A percentile compares a stretch with the other conserved stretches of the same genome.
These are phyloP conservation scores for Auricularia auricula-judae DNA, from an alignment of 768 basidiomycete species.

Conservation along the genomic window DNA sequence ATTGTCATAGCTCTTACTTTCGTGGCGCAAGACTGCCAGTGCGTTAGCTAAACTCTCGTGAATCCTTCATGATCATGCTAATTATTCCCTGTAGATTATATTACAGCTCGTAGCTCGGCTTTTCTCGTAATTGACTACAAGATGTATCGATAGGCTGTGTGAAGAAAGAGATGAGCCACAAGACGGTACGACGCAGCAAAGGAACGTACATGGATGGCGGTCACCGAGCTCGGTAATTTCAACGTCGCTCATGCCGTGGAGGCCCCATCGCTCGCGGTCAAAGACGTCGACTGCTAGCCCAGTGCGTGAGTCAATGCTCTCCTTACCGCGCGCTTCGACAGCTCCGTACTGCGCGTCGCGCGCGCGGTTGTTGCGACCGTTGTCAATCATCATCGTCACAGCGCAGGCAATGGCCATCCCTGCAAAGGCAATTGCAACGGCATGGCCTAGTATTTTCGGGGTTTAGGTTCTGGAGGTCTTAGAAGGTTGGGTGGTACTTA, in stretches of 20 bases:
- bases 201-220: not conserved
- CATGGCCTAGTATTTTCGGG: slow-evolving; percentile 7
- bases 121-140: not conserved
- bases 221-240: not conserved
- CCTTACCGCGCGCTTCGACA: not conserved
- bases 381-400: not conserved
- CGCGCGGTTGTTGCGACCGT: not conserved
- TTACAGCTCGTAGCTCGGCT: too few relatives aligned
- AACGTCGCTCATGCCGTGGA: not conserved
- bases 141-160: not conserved
- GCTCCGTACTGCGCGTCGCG: not conserved
- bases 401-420: not conserved
- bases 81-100: too few relatives aligned
- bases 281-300: not conserved
- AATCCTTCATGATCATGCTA: too few relatives aligned
- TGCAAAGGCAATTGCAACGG: slow-evolving; percentile 15
- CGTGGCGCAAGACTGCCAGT: too few relatives aligned
- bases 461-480: not conserved
- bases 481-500: not conserved
- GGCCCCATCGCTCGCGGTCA: not conserved
- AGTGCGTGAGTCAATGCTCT: not conserved
- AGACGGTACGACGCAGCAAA: not conserved
- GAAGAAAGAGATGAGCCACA: not conserved
- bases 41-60: too few relatives aligned
- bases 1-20: too few relatives aligned